Base-by-base conservation (phyloP, 2,329 filamentous ascomycete genomes). In the Septoria linicola region DNA sequence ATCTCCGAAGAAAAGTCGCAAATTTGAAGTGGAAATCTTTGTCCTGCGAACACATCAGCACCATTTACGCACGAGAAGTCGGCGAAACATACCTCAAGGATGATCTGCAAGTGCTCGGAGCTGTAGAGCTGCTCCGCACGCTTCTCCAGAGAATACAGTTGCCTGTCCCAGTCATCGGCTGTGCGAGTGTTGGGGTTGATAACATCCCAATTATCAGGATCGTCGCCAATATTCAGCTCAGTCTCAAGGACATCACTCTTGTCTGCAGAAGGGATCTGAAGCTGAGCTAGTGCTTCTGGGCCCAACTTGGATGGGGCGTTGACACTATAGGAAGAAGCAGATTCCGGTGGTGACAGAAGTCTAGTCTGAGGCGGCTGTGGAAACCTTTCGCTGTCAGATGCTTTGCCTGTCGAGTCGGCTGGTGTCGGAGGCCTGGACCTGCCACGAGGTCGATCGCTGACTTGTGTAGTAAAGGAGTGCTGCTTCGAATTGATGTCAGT, bases 141-240 rank as follows among this genome's bases (percentile, higher is more conserved):
- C 41, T 36, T 43, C 27, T 54, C 51, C 3, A 54, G 25, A 4
- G 50, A 53, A 21, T 54, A 54, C n/a, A 50, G 25, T 17, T 50
- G 27, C 13, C 6, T 14, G 37, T 50, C 51, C 51, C 49, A 51
- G n/a, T 54, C 34, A 8, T 47, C 30, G 11, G 17, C 41, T 2
- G 41, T 41, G 13, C 14, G 13, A 3, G 41, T 36, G 21, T 50
- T 54, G 10, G 46, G 51, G 16, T 54, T 54, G 46, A 54, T 50
- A 11, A 54, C 41, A 34, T 54, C 51, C 51, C 51, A 54, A 8
- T 47, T 46, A 16, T 46, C 27, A 11, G 51, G 51, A 27, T 54
- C 51, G 32, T 54, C 51, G 5, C n/a, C 51, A 20, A 36, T 8
- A 13, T 14, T 46, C 14, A 51, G 42, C 32, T 54, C 35, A 2